A percentile compares a stretch with the other conserved stretches of the same genome.
These are phyloP conservation scores for Globisporangium emineosum DNA, from an alignment of 352 stramenopile genomes.

Conservation along the genomic window DNA sequence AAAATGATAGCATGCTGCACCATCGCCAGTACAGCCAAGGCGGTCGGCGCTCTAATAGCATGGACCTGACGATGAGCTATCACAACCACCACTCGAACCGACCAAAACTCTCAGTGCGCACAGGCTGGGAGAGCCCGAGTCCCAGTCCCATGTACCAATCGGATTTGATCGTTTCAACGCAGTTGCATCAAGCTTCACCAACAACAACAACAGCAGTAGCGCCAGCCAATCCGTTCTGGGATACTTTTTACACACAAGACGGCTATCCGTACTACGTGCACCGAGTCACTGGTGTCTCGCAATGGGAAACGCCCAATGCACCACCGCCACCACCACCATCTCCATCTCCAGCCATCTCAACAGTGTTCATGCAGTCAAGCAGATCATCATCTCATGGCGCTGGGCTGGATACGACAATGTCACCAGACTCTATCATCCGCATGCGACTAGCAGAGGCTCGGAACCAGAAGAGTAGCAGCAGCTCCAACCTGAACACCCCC, in stretches of 20 bases:
- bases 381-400: not conserved
- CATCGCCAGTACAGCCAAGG: not conserved
- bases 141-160: not conserved
- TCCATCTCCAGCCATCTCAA: not conserved
- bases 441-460: conserved; percentile 40
- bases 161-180: not conserved
- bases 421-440: conserved; percentile 43
- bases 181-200: not conserved
- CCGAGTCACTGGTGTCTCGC: conserved; percentile 55
- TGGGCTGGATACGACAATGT: conserved; percentile 10
- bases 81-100: not conserved
- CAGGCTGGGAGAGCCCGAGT: conserved; percentile 2
- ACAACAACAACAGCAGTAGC: not conserved
- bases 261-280: conserved; percentile 84
- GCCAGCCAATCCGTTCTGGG: conserved; percentile 32
- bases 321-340: not conserved
- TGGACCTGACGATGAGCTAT: conserved; percentile 3
- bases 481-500: not conserved
- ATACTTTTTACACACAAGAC: conserved; percentile 67
- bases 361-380: not conserved
- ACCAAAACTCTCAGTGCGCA: not conserved
- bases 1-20: not conserved
- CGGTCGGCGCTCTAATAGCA: conserved; percentile 1
- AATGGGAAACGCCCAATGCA: conserved; percentile 63
- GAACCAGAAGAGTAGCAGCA: conserved; percentile 21